These are phyloP conservation scores for Blepharisma stoltei DNA, from an alignment of 73 alveolate species.

Conservation along the genomic window DNA sequence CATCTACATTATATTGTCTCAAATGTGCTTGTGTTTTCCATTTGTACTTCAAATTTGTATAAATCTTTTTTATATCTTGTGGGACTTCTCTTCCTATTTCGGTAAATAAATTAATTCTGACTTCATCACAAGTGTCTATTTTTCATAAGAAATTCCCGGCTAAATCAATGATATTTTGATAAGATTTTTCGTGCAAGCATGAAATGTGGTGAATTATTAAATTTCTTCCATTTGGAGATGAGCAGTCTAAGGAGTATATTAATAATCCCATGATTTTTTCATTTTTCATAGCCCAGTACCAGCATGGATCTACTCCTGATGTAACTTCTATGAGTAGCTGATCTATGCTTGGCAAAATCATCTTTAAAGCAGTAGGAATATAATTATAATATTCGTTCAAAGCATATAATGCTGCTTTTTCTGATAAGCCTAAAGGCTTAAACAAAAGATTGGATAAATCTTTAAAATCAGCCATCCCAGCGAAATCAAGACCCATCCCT, in stretches of 20 bases:
- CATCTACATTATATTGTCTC: neutral
- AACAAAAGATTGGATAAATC: neutral
- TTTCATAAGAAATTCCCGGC: neutral
- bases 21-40: slow-evolving; percentile 5
- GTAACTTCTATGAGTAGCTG: neutral
- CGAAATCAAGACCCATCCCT: neutral
- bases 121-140: slow-evolving; percentile 32
- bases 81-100: neutral
- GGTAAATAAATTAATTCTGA: neutral
- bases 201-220: slow-evolving; percentile 8
- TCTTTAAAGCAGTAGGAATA: neutral
- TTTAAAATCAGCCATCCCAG: neutral
- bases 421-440: neutral
- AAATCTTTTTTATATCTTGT: slow-evolving; percentile 4
- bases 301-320: slow-evolving; percentile 20
- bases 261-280: neutral
- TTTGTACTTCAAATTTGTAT: neutral
- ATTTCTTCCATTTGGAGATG: slow-evolving; percentile 3
- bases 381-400: neutral
- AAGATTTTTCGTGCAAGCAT: neutral
- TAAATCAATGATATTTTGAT: neutral
- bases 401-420: neutral
- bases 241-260: slow-evolving; percentile 17
- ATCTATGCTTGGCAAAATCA: neutral
- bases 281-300: slow-evolving; percentile 28